Evolutionary conservation across 73 alveolate genomes (phyloP), one percentile per base, ranked within the genome.

Genomic region (Paramecium biaurelia): DNA sequence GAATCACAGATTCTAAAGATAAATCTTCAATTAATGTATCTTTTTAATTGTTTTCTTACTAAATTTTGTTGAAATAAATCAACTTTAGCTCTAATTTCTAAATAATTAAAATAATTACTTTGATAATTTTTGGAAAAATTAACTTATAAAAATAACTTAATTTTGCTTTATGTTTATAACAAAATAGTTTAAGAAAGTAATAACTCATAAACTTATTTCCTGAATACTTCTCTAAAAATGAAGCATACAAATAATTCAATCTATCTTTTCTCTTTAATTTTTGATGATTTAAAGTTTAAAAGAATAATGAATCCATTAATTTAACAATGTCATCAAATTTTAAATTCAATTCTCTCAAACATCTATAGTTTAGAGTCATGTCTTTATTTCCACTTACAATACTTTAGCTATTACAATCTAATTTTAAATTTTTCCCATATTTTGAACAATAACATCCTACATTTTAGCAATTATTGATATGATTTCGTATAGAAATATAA

Each of bases 161-260:
- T 18, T 63, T 47, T 26, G 41, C 9, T 63, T 63, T 63, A 14
- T 26, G 21, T 35, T 72, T 30, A 34, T 21, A 72, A 37, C 45
- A 21, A 2, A 34, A 35, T 20, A 20, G 30, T 45, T 79, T 79
- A 18, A 79, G 74, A 47, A 23, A 41, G 37, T 30, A 79, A 34
- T 79, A 79, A 45, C 90, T 43, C 90, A 79, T 23, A 4, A 79
- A 45, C 26, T 79, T 30, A 47, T 79, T 79, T 20, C 90, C 90
- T 12, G 76, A 41, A 18, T 42, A 79, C 28, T 45, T 79, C 23
- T 79, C 90, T 35, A 79, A 43, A 42, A 43, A 79, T 24, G 90
- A 79, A 1, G 56, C 49, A 79, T 79, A 79, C 7, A 79, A 18
- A 45, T 38, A 38, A 30, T 79, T 24, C 7, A 79, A 15, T 41